These are phyloP conservation scores for Arthroderma sp. DNA, from an alignment of 2,329 filamentous ascomycete species.

Conservation along the genomic window DNA sequence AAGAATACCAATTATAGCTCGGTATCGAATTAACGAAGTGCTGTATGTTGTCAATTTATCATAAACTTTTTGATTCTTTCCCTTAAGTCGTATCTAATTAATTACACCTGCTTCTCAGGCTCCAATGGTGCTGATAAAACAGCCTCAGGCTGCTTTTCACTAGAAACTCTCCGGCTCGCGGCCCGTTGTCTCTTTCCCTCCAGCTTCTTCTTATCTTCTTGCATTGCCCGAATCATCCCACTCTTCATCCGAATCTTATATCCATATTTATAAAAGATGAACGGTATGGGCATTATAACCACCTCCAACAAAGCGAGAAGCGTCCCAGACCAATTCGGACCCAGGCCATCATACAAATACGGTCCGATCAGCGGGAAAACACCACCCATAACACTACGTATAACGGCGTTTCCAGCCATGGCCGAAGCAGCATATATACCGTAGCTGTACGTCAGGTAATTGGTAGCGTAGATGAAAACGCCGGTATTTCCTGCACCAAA, in stretches of 20 bases:
- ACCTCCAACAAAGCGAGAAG: conserved; percentile 62
- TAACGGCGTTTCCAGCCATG: conserved; percentile 64
- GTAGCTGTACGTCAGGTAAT: conserved; percentile 68
- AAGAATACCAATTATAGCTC: too few relatives aligned
- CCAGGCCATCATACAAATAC: conserved; percentile 54
- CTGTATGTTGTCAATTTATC: not conserved
- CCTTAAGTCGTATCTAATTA: conserved; percentile 16
- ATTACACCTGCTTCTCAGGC: conserved; percentile 18
- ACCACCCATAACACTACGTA: conserved; percentile 62
- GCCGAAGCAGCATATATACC: conserved; percentile 72
- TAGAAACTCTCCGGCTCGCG: too few relatives aligned
- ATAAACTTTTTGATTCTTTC: conserved; percentile 3
- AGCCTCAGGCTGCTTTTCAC: too few relatives aligned
- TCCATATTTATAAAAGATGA: conserved; percentile 58
- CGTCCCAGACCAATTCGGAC: conserved; percentile 67
- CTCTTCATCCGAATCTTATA: conserved; percentile 44
- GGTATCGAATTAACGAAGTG: not conserved
- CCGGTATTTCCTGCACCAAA: conserved; percentile 66
- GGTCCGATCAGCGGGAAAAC: conserved; percentile 62
- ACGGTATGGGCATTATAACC: conserved; percentile 61
- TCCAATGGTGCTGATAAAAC: not conserved
- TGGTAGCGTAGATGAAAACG: conserved; percentile 70
- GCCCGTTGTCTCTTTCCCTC: conserved; percentile 24
- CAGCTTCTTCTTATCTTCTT: conserved; percentile 36
- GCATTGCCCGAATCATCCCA: conserved; percentile 43